Base-by-base conservation (phyloP, 768 basidiomycete genomes). In the Leccinum olivaceopallidum region DNA sequence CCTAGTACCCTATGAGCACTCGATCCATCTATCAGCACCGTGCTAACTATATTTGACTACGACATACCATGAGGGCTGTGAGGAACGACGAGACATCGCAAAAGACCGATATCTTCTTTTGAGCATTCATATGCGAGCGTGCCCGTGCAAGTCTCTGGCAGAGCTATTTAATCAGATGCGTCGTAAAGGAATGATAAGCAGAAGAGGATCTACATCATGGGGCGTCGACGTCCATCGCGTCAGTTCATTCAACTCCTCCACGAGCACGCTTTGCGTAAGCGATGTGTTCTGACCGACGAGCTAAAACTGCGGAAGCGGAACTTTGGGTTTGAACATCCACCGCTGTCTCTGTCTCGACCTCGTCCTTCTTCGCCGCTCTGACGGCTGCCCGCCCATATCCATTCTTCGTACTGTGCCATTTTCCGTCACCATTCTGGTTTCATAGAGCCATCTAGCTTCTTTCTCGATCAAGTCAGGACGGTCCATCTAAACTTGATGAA, bases 41-140 rank as follows among this genome's bases (percentile, higher is more conserved):
- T n/a, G 34, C 14, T 30, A 10, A 3, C 18, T 48, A 18, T 10
- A 48, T 18, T n/a, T n/a, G 20, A 22, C 42, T 18, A 44, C 13
- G 44, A 66, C 79, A 2, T 66, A 84, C 84, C 81, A 82, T 83
- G 9, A 88, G 78, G 1, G 85, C 83, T 1, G 85, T 86, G 34
- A 87, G 65, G 67, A 60, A 85, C 1, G 83, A 82, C 0, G 86
- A 87, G 69, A 87, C 86, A 0, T 82, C 84, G 56, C 80, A 83
- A 65, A 89, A 89, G 7, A 86, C 79, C 2, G 83, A 78, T 0
- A 88, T 86, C 66, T 83, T 87, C 0, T 86, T 80, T 0, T 88
- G 89, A 0, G 87, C 88, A 66, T 90, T 90, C 65, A 90, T 90
- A 59, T 1, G 88, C 88, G 57, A 89, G 75, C 6, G 88, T 89